Conservation (phyloP, 768 basidiomycete genomes). For the Lactifluus echinatus region DNA sequence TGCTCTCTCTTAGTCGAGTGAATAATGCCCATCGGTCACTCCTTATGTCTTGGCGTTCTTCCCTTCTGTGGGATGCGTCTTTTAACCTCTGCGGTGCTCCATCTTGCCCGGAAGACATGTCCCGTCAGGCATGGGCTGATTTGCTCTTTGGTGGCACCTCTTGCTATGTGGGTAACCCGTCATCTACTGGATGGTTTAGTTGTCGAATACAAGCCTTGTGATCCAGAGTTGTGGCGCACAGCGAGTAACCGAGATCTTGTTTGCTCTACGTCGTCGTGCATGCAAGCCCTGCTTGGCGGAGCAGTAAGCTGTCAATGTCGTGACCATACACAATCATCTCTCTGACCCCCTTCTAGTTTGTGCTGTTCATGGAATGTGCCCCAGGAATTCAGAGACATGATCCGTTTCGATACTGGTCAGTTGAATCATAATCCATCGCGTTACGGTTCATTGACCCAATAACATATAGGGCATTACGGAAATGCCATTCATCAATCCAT, state of each 20-base stretch:
- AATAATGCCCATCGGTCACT: slow-evolving; percentile 25
- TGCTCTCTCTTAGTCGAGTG: slow-evolving; percentile 26
- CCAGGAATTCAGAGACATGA: neutral
- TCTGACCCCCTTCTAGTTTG: neutral
- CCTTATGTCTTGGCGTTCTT: slow-evolving; percentile 21
- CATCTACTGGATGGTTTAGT: neutral
- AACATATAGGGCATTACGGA: neutral
- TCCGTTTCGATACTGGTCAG: neutral
- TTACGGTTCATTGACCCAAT: neutral
- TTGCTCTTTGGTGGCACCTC: slow-evolving; percentile 8
- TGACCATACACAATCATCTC: neutral
- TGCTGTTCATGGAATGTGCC: neutral
- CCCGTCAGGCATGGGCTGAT: slow-evolving; percentile 6
- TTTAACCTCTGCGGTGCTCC: neutral
- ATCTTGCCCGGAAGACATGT: slow-evolving; percentile 11
- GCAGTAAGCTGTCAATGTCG: neutral
- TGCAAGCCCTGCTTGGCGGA: slow-evolving; percentile 5
- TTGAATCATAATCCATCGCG: neutral
- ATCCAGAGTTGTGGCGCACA: slow-evolving; percentile 11
- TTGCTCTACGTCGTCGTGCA: slow-evolving; percentile 9
- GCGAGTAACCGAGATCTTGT: neutral
- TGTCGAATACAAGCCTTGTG: neutral
- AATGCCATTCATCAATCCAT: neutral
- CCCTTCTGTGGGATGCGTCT: slow-evolving; percentile 23
- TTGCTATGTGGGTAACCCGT: slow-evolving; percentile 6